Evolutionary conservation across 345 rosid species (phyloP), one percentile per base, ranked within the genome.

Genomic region (Arabis hirsuta): DNA sequence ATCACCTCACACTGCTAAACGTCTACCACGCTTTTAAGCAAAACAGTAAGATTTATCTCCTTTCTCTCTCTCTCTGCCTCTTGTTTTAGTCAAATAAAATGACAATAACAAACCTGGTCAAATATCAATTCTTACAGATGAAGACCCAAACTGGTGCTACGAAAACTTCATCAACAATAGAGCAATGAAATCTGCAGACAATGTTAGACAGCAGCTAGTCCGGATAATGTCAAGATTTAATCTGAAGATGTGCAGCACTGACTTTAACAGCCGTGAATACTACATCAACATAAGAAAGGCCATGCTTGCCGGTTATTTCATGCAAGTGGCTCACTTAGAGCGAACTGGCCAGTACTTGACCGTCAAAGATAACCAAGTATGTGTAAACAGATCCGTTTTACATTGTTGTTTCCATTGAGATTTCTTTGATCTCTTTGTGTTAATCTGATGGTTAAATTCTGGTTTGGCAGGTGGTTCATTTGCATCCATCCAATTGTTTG

Each of bases 271-370:
- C 82, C 89, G 91, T 0, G 98, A 96, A 39, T 96, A 92, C 82
- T 96, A 92, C 5, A 47, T 85, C 81, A 96, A 92, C 90, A 92
- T 96, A 42, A 80, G 99, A 66, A 96, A 90, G 87, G 91, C 99
- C 36, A 78, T 91, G 85, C 83, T 94, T 16, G 81, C 91, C 3
- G 98, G 98, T 42, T 91, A 91, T 76, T 94, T 94, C 77, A 94
- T 91, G 98, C 98, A 94, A 79, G 98, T 94, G 68, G 98, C 95
- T 62, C 98, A 94, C 67, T 73, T 91, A 46, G 98, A 91, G 74
- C 87, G 86, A 43, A 84, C 95, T 12, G 97, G 97, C 54, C 92
- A 92, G 60, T 96, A 92, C 78, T 81, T 92, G 77, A 96, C 98
- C 0, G 99, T 92, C 51, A 96, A 92, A 81, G 99, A 96, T 79